Base-by-base conservation (phyloP, 2,329 filamentous ascomycete genomes). In the Cordyceps fumosorosea region DNA sequence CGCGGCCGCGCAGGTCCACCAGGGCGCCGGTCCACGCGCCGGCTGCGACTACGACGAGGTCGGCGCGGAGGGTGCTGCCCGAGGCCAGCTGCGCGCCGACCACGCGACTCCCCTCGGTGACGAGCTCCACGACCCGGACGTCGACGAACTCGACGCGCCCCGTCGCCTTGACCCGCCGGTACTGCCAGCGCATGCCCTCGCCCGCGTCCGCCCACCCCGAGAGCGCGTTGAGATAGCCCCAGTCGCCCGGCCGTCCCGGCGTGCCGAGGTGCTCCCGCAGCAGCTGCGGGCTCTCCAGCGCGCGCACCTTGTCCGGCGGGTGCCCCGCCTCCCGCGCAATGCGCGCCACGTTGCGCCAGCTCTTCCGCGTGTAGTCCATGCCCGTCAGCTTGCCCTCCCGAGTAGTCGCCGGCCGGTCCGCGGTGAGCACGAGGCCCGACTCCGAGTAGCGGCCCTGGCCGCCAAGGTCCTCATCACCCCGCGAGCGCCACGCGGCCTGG, bases 11-110 rank as follows among this genome's bases (percentile, higher is more conserved):
- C 0, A 97, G 78, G 73, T 96, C 89, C 62, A 97, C 77, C 24
- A 97, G 80, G 1, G 84, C 81, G 2, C 87, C 84, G 2, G 90
- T 91, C 93, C 93, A 98, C 5, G 93, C 92, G 18, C 93, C 93
- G 0, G 92, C 87, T 0, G 93, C 92, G 2, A 96, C 81, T 61
- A 97, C 80, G 40, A 90, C 87, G 8, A 96, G 80, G 63, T 91
- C 89, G 2, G 89, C 90, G 4, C 75, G 76, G 7, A 76, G 64
- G 7, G 78, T 24, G 79, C 58, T 64, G 7, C 70, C 69, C 54
- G 73, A 69, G n/a, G 66, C 66, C 52, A 76, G 56, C 65, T 70
- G 70, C 18, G 73, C 89, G 40, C 90, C 90, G 0, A 80, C 78
- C n/a, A 83, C 76, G 51, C 69, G 72, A 48, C 72, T 71, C 16